Evolutionary conservation across 441 rosid genomes (phyloP), one percentile per base, ranked within the genome.

Genomic region (Arabidopsis hybrid): DNA sequence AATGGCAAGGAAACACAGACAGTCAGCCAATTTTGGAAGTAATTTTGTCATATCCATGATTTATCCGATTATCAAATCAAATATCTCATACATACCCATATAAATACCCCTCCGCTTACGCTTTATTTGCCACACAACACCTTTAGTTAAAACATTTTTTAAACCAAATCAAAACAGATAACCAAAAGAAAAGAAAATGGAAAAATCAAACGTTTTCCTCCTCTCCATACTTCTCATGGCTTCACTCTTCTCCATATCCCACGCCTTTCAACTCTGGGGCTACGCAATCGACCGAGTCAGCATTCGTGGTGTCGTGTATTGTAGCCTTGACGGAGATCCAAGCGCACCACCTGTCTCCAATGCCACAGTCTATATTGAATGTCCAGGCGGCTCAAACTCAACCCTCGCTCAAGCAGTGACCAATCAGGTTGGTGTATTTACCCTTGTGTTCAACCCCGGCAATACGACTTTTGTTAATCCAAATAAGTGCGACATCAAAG

Each of bases 321-420:
- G 32, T 18, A 18, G 56, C 56, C 32, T 51, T 51, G 4, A 10
- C 13, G 56, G 56, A 5, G n/a, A 51, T 51, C 6, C n/a, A 51
- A 51, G 9, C n/a, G 56, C 56, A 51, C 56, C 56, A 21, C 56
- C 56, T 51, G 56, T 51, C 56, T 10, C 56, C n/a, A 51, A 51
- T 21, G 32, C 56, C 34, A 18, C n/a, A 51, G 32, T 51, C 31
- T 5, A 17, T 32, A 18, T 18, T 4, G 7, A 4, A 51, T 51
- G 56, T 51, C 26, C 26, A 21, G 56, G 13, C 11, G 56, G 56
- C 13, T 18, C 56, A 51, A 51, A 18, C 32, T 1, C 32, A 18
- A 21, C 56, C 13, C 32, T 51, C 4, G 32, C 56, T 51, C 32
- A 51, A 21, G 7, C 56, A 9, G n/a, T 51, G 13, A 21, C 56